Evolutionary conservation across 441 rosid species (phyloP).

Genomic region (Flueggea neowawraea): DNA sequence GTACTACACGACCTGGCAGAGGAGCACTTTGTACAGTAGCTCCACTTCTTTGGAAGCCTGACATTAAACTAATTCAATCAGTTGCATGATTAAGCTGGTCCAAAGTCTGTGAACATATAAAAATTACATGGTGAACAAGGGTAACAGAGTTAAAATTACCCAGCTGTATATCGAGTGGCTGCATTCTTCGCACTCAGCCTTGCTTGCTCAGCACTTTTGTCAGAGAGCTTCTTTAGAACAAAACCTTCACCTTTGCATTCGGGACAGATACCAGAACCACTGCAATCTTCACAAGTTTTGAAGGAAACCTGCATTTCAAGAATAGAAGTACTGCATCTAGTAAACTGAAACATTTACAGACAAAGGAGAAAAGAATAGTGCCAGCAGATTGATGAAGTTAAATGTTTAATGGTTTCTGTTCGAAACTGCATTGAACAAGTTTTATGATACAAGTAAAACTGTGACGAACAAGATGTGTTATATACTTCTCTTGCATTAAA

Average conservation of each 20-base stretch:
- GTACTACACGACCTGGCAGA: conserved; percentile 66
- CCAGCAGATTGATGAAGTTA: background rate
- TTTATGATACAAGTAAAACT: too few relatives aligned
- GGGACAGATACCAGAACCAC: conserved; percentile 83
- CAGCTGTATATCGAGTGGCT: conserved; percentile 96
- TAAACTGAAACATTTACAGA: background rate
- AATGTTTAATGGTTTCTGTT: too few relatives aligned
- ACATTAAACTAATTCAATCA: conserved; percentile 3
- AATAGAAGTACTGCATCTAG: background rate
- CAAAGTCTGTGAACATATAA: background rate
- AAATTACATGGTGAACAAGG: background rate
- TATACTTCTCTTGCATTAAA: too few relatives aligned
- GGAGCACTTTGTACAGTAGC: conserved; percentile 92
- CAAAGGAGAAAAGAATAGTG: background rate
- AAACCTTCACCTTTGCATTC: conserved; percentile 94
- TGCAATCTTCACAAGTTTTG: conserved; percentile 68
- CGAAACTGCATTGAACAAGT: too few relatives aligned
- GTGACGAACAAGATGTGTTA: too few relatives aligned
- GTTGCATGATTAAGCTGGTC: background rate
- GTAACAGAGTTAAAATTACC: conserved; percentile 31
- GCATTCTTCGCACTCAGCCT: conserved; percentile 69
- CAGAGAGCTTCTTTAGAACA: conserved; percentile 69
- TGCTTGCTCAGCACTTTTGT: conserved; percentile 71
- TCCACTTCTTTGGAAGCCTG: conserved; percentile 99
- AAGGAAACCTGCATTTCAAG: conserved; percentile 42